These are phyloP conservation scores for Phytopythium delawarense DNA, from an alignment of 352 stramenopile genomes.

Conservation along the genomic window DNA sequence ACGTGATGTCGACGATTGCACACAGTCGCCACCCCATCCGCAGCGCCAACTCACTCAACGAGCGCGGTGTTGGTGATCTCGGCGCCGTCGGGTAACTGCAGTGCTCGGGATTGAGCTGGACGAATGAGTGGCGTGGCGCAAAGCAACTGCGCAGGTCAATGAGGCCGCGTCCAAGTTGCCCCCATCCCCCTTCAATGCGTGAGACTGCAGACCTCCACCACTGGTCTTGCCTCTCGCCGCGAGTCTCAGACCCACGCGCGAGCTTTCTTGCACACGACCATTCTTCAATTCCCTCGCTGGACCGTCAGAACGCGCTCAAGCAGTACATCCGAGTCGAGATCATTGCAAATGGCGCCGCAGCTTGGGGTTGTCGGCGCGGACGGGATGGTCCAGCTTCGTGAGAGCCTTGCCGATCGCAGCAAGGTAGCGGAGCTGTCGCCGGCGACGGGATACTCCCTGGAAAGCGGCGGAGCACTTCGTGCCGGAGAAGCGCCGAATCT, in stretches of 20 bases:
- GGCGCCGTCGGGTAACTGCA: neutral
- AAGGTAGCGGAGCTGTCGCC: neutral
- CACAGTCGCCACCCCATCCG: neutral
- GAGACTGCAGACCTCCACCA: neutral
- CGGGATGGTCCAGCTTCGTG: neutral
- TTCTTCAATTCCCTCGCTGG: slow-evolving; percentile 6
- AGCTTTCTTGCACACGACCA: neutral
- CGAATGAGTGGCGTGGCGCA: neutral
- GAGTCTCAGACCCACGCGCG: neutral
- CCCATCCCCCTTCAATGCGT: neutral
- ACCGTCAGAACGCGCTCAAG: slow-evolving; percentile 3
- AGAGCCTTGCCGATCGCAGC: neutral
- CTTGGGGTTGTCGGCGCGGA: neutral
- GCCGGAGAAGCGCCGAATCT: slow-evolving; percentile 27
- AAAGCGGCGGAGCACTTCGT: slow-evolving; percentile 28
- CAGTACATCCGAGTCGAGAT: neutral
- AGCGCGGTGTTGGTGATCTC: neutral
- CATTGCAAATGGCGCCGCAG: neutral
- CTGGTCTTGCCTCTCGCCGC: neutral
- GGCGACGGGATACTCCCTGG: neutral
- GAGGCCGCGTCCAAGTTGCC: neutral
- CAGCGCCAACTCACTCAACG: neutral
- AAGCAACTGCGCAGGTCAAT: neutral
- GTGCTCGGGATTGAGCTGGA: neutral
- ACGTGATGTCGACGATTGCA: neutral